Base-by-base conservation (phyloP, 1,284 basidiomycete species). In the Ceratobasidium papillatum region DNA sequence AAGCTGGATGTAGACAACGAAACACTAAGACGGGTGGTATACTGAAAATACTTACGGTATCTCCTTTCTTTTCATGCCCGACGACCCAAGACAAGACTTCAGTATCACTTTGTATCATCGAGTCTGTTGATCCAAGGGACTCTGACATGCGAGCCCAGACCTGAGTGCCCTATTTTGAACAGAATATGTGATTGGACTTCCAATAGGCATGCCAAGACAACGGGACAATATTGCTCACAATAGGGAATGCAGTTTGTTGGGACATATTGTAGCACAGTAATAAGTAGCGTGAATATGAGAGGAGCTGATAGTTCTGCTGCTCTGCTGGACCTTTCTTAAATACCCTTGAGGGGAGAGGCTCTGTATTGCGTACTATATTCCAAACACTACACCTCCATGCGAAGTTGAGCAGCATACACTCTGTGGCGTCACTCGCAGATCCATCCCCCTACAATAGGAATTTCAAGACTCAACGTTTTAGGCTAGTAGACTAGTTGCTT, bases 121-220 rank as follows among this genome's bases (percentile, higher is more conserved):
- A 41, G 2, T 49, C 9, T 25, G 25, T 41, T 9, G 34, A 27
- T 7, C 27, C 11, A 14, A 56, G 43, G 4, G 45, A 12, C 30
- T 49, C 45, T 25, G 56, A 56, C 69, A 72, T 72, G 22, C 47
- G 41, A 30, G 69, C 69, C 69, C 69, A 72, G 32, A 72, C 69
- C 47, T 72, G 69, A 45, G 69, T 12, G 9, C 58, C 69, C 69
- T 72, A 43, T 9, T 14, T 38, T 36, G 25, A 56, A 45, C 11
- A 36, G 51, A 52, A 12, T 22, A 51, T 19, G 8, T 14, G 25
- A 11, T 19, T 34, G 30, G 41, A 25, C 38, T 45, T 43, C 14
- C 12, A 7, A 27, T 19, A 25, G 5, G 19, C 25, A 19, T 19
- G 25, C 27, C 19, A 19, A 9, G 27, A 38, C 19, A n/a, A 32